Evolutionary conservation across 2,329 filamentous ascomycete species (phyloP), one percentile per base, ranked within the genome.

Genomic region (Botrytis cinerea): DNA sequence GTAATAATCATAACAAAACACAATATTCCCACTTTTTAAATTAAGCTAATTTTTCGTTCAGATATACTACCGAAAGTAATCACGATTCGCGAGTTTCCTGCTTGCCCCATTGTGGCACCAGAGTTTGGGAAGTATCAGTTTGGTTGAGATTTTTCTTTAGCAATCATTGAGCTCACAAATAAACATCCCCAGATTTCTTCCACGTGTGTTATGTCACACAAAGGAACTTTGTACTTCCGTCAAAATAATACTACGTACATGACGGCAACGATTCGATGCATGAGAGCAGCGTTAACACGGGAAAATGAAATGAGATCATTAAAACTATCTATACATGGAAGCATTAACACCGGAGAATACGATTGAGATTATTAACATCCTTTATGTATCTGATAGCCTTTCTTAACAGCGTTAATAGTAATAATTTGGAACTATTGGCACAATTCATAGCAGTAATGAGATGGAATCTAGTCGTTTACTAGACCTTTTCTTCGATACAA

Each of bases 11-110:
- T 66, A 28, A 18, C 18, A 57, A 28, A 57, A 28, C 71, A 59
- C 73, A 32, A 46, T 60, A 48, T 35, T 73, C 35, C n/a, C 45
- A 69, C 48, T 69, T 35, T 69, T 57, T 45, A 51, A 62, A 69
- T 48, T 59, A 75, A 76, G 72, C 78, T 80, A 70, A 80, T 76
- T 74, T 73, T 71, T 51, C 28, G 45, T 76, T 66, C 59, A 81
- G 87, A 86, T 89, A 77, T 89, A 87, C 78, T 89, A 89, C 81
- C 82, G 87, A 75, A 88, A 88, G 79, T 88, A 32, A 73, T 69
- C 32, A 69, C 57, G 43, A 32, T 28, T 51, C 43, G 71, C 45
- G 40, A 48, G 57, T 57, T 45, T 71, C 46, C 72, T 74, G 38
- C 51, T 57, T 57, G 51, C 72, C 63, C 46, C 59, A 61, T 57